phyloP scores from a whole-genome alignment of 345 rosid genomes.

The Salix viminalis region DNA sequence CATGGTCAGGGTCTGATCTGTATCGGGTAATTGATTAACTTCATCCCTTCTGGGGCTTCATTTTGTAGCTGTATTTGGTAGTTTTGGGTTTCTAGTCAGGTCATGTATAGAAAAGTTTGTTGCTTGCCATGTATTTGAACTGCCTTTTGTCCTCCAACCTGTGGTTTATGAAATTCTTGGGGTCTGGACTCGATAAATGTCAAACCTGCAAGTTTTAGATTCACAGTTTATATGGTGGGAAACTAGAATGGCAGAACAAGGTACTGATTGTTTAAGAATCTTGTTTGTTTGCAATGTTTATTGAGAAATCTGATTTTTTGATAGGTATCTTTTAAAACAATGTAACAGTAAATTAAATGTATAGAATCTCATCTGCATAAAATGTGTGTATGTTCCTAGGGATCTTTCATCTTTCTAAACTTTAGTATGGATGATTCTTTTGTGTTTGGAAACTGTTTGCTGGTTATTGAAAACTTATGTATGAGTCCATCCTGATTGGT shows the following conservation, averaged over 20 bases:
- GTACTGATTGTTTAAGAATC: neutral
- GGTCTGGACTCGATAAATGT: neutral
- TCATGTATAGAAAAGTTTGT: neutral
- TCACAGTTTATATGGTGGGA: neutral
- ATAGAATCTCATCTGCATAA: neutral
- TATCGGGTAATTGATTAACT: neutral
- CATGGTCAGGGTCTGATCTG: neutral
- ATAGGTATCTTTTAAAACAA: neutral
- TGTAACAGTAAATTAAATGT: neutral
- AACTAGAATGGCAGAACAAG: neutral
- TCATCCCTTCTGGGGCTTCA: neutral
- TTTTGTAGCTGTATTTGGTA: neutral
- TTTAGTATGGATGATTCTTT: neutral
- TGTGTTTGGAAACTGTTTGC: neutral
- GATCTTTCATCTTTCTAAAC: neutral
- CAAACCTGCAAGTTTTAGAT: neutral
- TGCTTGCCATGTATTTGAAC: neutral
- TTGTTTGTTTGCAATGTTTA: neutral
- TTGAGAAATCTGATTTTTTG: neutral
- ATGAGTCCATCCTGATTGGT: neutral
- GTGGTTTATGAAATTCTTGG: neutral
- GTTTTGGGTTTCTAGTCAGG: neutral
- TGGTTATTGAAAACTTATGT: constrained; percentile 1
- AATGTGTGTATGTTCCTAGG: neutral
- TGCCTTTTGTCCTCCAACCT: neutral